Evolutionary conservation across 768 basidiomycete species (phyloP).

Genomic region (Boletus sp.): DNA sequence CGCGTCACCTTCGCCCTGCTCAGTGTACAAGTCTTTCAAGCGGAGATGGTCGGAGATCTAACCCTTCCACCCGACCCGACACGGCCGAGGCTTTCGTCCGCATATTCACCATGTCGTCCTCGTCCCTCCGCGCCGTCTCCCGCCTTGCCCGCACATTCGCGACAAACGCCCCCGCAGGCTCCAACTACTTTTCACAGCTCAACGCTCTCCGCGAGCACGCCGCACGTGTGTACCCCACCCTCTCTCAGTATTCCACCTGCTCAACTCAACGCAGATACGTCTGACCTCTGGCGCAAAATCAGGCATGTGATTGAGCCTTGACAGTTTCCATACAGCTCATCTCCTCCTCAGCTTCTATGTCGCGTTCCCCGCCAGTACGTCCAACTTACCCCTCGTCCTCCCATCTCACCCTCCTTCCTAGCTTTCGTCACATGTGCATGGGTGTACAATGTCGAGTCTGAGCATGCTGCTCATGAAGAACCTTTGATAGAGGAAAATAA

Average conservation of each 20-base stretch:
- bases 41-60: slow-evolving; percentile 31
- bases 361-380: slow-evolving; percentile 73
- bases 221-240: slow-evolving; percentile 42
- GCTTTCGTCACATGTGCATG: slow-evolving; percentile 35
- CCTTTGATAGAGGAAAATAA: slow-evolving; percentile 72
- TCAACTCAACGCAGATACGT: slow-evolving; percentile 50
- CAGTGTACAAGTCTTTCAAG: slow-evolving; percentile 23
- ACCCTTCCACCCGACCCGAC: slow-evolving; percentile 20
- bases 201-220: slow-evolving; percentile 66
- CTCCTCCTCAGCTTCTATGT: slow-evolving; percentile 57
- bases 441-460: slow-evolving; percentile 52
- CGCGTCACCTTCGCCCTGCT: slow-evolving; percentile 52
- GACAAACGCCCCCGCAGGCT: slow-evolving; percentile 37
- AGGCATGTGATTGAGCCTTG: slow-evolving; percentile 47
- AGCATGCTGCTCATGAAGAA: slow-evolving; percentile 70
- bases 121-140: slow-evolving; percentile 44
- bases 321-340: slow-evolving; percentile 4
- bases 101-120: slow-evolving; percentile 45
- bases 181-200: slow-evolving; percentile 49
- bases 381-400: not conserved
- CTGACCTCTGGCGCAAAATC: slow-evolving; percentile 85
- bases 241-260: slow-evolving; percentile 3
- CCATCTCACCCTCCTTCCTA: slow-evolving; percentile 15
- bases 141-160: slow-evolving; percentile 36
- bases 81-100: slow-evolving; percentile 44